Evolutionary conservation across 2,329 filamentous ascomycete genomes (phyloP).

Genomic region (Cordyceps cateniannulata): DNA sequence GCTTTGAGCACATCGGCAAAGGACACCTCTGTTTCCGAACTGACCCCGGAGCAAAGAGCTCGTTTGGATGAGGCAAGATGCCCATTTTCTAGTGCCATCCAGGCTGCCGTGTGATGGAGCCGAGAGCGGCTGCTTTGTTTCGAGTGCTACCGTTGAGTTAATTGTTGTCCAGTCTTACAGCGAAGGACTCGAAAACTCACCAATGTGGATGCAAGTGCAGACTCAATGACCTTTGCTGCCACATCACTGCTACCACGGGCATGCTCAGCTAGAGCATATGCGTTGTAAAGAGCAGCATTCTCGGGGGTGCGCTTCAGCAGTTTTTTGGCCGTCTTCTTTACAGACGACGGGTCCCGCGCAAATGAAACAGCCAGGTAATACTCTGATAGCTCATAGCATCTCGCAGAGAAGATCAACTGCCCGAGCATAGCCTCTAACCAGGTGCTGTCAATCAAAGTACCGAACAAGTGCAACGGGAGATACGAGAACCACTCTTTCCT

Average conservation of each 20-base stretch:
- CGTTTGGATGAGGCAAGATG: slow-evolving; percentile 16
- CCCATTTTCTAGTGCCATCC: slow-evolving; percentile 50
- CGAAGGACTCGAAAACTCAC: slow-evolving; percentile 19
- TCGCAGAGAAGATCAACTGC: slow-evolving; percentile 45
- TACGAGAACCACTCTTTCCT: background rate
- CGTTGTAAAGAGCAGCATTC: slow-evolving; percentile 66
- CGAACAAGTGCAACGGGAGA: background rate
- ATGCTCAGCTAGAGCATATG: slow-evolving; percentile 68
- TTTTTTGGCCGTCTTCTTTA: slow-evolving; percentile 68
- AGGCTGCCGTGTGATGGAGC: slow-evolving; percentile 47
- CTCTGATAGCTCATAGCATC: slow-evolving; percentile 43
- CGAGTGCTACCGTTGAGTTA: background rate
- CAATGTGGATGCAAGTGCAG: slow-evolving; percentile 44
- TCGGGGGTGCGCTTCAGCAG: slow-evolving; percentile 63
- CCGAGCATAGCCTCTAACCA: slow-evolving; percentile 13
- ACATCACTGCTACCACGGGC: slow-evolving; percentile 48
- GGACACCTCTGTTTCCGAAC: slow-evolving; percentile 12
- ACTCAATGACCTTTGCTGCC: slow-evolving; percentile 59
- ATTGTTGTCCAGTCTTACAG: no score
- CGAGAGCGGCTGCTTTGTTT: background rate
- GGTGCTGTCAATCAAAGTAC: background rate
- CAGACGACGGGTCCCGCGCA: slow-evolving; percentile 43
- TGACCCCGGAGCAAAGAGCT: slow-evolving; percentile 27
- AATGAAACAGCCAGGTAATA: slow-evolving; percentile 66
- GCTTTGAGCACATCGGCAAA: slow-evolving; percentile 3